Percentiles rank a stretch among this genome's conserved stretches.
Conservation (phyloP, 148 eudicot species). For the Fagopyrum tataricum region DNA sequence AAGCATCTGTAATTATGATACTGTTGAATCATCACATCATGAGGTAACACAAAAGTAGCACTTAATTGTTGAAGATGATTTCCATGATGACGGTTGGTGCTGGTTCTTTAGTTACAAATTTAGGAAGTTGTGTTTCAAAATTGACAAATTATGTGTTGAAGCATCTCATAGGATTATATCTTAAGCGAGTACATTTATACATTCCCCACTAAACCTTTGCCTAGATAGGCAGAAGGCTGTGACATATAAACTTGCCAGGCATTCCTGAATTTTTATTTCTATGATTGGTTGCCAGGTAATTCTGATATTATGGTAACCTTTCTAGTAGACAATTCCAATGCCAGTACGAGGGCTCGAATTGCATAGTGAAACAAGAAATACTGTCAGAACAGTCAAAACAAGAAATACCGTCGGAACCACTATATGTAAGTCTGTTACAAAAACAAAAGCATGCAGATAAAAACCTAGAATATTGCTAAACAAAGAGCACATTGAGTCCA, state of each 20-base stretch:
- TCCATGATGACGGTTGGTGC: not conserved
- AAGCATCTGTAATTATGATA: not conserved
- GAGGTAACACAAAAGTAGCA: not conserved
- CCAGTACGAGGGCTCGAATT: not conserved
- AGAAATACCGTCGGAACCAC: not conserved
- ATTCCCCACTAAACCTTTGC: conserved; percentile 3
- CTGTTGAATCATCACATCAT: not conserved
- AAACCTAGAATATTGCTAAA: conserved; percentile 5
- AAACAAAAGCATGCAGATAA: not conserved
- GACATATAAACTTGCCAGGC: not conserved
- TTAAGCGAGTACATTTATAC: not conserved
- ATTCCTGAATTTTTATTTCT: not conserved
- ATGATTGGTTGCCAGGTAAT: not conserved
- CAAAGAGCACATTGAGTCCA: conserved; percentile 12
- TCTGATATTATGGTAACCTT: too few species aligned
- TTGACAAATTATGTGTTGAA: not conserved
- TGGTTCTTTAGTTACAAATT: not conserved
- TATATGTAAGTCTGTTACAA: not conserved
- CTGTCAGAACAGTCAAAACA: not conserved
- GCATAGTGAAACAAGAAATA: not conserved
- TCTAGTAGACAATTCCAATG: not conserved
- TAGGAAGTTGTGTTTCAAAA: not conserved
- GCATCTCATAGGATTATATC: not conserved
- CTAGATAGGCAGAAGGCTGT: not conserved
- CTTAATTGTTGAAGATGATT: not conserved